phyloP scores from a whole-genome alignment of 2,329 filamentous ascomycete genomes.

The Chaetomiaceae sp. region DNA sequence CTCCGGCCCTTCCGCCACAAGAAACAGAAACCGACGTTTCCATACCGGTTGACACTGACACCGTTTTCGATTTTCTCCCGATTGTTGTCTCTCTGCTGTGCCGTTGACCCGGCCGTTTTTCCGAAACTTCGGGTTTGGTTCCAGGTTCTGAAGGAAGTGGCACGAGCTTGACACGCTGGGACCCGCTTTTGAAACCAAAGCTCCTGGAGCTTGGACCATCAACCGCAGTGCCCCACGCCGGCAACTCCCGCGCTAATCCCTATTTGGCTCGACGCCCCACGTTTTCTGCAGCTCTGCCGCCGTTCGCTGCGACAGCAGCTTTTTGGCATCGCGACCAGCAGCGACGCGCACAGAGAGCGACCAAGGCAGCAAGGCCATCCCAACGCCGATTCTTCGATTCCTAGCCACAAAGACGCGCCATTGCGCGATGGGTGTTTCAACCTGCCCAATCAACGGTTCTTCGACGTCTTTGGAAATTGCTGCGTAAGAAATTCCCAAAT shows the following conservation, averaged over 20 bases:
- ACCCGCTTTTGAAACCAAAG: not conserved
- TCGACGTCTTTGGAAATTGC: conserved; percentile 12
- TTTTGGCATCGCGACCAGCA: conserved; percentile 1
- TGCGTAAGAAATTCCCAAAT: conserved; percentile 13
- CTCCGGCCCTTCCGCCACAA: no score
- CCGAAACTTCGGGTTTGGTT: not conserved
- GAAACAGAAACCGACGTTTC: no score
- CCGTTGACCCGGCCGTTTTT: no score
- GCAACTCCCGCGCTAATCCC: not conserved
- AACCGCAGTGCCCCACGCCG: conserved; percentile 6
- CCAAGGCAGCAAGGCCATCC: not conserved
- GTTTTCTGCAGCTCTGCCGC: conserved; percentile 3
- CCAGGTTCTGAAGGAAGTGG: no score
- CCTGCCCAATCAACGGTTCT: conserved; percentile 3
- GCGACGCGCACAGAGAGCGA: not conserved
- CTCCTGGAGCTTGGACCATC: conserved; percentile 9
- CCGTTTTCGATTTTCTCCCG: no score
- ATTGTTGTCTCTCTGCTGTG: no score
- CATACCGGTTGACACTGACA: no score
- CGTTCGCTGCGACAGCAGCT: not conserved
- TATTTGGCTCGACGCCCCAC: conserved; percentile 1
- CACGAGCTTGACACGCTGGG: no score
- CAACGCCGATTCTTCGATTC: not conserved
- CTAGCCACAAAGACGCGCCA: conserved; percentile 13
- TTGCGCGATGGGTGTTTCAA: conserved; percentile 25